These are phyloP conservation scores for Cladophialophora bantiana DNA, from an alignment of 2,329 filamentous ascomycete species.

Conservation along the genomic window DNA sequence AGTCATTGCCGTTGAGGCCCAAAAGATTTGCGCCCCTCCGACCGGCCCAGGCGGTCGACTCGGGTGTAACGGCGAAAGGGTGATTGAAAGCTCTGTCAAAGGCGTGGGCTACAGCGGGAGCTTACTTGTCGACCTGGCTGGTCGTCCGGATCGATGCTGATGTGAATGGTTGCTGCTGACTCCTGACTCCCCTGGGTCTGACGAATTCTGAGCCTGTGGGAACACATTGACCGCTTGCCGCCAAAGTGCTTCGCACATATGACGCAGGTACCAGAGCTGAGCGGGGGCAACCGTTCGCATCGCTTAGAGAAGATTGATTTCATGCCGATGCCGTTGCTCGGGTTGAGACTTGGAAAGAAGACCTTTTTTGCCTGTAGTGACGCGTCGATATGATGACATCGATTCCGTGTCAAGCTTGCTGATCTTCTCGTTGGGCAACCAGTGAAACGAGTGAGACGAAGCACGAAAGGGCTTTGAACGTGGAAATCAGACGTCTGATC, in stretches of 20 bases:
- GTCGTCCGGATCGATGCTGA: neutral
- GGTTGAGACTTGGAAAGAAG: neutral
- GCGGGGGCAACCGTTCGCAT: neutral
- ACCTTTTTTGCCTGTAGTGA: neutral
- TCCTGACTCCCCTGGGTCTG: neutral
- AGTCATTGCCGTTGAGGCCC: constrained; percentile 13
- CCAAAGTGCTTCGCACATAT: neutral
- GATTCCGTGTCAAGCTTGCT: constrained; percentile 2
- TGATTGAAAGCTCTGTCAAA: constrained; percentile 7
- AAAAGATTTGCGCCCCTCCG: neutral
- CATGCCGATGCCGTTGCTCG: neutral
- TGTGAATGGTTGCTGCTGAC: neutral
- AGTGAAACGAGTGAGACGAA: neutral
- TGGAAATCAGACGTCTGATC: neutral
- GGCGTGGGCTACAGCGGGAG: neutral
- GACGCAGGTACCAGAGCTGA: constrained; percentile 1
- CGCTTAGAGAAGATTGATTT: neutral
- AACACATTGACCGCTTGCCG: neutral
- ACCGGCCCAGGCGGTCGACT: neutral
- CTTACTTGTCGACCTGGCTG: constrained; percentile 2
- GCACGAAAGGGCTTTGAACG: neutral
- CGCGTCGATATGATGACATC: neutral
- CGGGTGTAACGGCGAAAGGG: constrained; percentile 3
- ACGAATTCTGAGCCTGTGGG: neutral
- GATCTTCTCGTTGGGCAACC: neutral